These are phyloP conservation scores for Dendryphion nanum DNA, from an alignment of 2,329 filamentous ascomycete species.

Conservation along the genomic window DNA sequence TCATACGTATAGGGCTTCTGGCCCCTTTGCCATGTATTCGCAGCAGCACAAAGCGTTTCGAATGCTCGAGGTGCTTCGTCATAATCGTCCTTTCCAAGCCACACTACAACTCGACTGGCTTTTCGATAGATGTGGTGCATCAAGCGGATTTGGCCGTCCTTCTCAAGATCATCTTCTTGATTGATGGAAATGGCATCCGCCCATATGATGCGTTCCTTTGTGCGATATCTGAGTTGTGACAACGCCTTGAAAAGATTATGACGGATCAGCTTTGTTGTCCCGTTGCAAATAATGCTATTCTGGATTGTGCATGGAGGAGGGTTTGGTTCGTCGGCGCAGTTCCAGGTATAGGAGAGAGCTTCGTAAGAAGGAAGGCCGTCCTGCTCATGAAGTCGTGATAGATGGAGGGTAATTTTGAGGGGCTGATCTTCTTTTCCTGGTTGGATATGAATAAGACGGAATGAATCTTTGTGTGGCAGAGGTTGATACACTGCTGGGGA, in stretches of 20 bases:
- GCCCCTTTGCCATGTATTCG: too few species aligned
- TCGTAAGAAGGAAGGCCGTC: constrained; percentile 5
- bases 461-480: not conserved
- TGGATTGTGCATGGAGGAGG: not conserved
- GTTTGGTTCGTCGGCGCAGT: not conserved
- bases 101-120: constrained; percentile 8
- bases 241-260: constrained; percentile 7
- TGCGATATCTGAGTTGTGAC: constrained; percentile 1
- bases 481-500: not conserved
- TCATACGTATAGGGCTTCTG: too few species aligned
- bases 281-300: constrained; percentile 6
- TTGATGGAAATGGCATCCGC: constrained; percentile 11
- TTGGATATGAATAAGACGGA: constrained; percentile 13
- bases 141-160: constrained; percentile 5
- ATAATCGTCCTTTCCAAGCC: constrained; percentile 8
- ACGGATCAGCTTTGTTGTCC: not conserved
- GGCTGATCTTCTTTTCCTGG: not conserved
- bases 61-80: constrained; percentile 6
- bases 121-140: constrained; percentile 10
- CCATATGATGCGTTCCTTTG: constrained; percentile 4
- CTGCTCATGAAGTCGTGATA: constrained; percentile 3
- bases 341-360: constrained; percentile 11
- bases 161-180: constrained; percentile 6
- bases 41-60: constrained; percentile 2
- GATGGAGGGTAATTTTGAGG: constrained; percentile 8